Base-by-base conservation (phyloP, 768 basidiomycete species). In the Termitomyces sp. region DNA sequence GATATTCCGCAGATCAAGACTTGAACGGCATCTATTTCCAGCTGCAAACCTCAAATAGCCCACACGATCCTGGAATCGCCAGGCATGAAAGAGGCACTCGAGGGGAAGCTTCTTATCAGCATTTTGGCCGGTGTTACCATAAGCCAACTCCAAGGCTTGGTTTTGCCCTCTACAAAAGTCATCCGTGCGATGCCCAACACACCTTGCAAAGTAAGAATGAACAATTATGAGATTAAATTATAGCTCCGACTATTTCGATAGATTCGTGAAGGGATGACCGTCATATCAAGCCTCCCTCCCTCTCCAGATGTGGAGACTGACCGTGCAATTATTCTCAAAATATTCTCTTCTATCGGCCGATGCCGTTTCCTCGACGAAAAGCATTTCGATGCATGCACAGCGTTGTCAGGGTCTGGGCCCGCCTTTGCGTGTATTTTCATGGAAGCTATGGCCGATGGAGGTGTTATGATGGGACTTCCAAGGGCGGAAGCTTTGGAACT, bases 261-360 rank as follows among this genome's bases (percentile, higher is more conserved):
- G 97, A 98, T 99, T 67, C 88, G 97, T 21, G 96, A 98, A 75
- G 97, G 97, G 57, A 98, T 99, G 97, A 98, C 95, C 1, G 87
- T 97, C 40, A 81, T 98, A 54, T 90, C 91, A 35, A 86, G 81
- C 14, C 77, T 96, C 39, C 82, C 84, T 5, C 63, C 73, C 3
- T 78, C 79, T 34, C 63, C 73, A 19, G 69, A 79, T 41, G 69
- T 76, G n/a, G 84, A 84, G 39, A 75, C 79, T 11, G 84, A 92
- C 68, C 81, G 80, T 48, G 71, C 70, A 11, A 87, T 95, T 63
- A 87, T 97, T 64, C 77, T 91, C 56, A 90, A 91, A 65, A 94
- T 99, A 62, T 98, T 99, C 79, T 94, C 92, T 19, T 95, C 97
- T 35, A 96, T 98, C 65, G 97, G 97, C 40, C 85, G 91, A 27